Conservation (phyloP, 2,329 filamentous ascomycete genomes). For the Cladosporium sp. region DNA sequence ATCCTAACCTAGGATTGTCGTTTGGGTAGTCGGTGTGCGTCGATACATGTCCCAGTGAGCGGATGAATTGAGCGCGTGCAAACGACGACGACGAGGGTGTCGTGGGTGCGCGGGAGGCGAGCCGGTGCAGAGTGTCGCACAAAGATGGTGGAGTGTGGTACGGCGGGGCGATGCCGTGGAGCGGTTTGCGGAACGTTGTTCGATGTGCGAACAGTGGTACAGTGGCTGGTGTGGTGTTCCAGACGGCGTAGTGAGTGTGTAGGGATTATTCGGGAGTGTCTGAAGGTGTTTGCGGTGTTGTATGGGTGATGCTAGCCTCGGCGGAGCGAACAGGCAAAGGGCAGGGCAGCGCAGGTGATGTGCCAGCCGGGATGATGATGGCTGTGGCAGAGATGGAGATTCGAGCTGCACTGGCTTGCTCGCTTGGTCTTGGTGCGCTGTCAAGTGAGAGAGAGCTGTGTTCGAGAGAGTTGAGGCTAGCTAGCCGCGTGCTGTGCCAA, state of each 20-base stretch:
- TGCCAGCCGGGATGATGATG: not conserved
- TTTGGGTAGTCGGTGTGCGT: conserved; percentile 4
- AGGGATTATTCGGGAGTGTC: not conserved
- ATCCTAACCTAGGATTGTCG: conserved; percentile 33
- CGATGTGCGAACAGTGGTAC: conserved; percentile 10
- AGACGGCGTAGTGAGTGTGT: not conserved
- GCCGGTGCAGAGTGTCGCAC: conserved; percentile 15
- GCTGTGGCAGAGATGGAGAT: not conserved
- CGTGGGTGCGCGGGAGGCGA: conserved; percentile 8
- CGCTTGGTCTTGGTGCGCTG: not conserved
- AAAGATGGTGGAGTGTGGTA: not conserved
- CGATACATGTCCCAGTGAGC: conserved; percentile 21
- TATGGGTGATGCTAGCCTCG: not conserved
- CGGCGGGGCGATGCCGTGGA: conserved; percentile 19
- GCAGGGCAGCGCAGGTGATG: not conserved
- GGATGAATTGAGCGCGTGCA: conserved; percentile 10
- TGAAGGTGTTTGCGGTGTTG: not conserved
- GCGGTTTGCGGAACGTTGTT: conserved; percentile 13
- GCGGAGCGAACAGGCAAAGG: not conserved
- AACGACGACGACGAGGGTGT: conserved; percentile 2
- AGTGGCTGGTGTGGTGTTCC: conserved; percentile 5
- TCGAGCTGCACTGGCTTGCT: too few relatives aligned
- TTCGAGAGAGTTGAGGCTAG: not conserved
- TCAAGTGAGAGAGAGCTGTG: not conserved
- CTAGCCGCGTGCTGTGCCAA: conserved; percentile 2